Evolutionary conservation across 1,139 yeast genomes (phyloP).

Genomic region (Hanseniaspora gamundiae): DNA sequence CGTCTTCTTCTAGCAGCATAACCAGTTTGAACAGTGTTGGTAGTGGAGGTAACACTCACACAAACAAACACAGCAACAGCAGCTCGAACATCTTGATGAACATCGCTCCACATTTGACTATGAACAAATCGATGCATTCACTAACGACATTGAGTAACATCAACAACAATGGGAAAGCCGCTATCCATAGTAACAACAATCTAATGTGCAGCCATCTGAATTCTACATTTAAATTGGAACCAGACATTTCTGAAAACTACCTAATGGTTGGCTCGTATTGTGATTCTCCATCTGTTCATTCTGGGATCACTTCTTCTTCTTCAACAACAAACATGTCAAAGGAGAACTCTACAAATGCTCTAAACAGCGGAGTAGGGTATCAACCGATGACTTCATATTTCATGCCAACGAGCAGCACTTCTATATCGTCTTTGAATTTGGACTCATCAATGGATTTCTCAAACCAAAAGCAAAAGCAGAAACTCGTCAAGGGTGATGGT

Average conservation of each 20-base stretch:
- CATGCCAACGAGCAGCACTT: neutral
- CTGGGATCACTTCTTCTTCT: slow-evolving; percentile 19
- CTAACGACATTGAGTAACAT: neutral
- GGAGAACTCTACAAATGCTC: slow-evolving; percentile 12
- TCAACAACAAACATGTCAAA: slow-evolving; percentile 17
- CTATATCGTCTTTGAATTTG: too few species aligned
- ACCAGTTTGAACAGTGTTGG: neutral
- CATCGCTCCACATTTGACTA: neutral
- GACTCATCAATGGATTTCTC: neutral
- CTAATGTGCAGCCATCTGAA: slow-evolving; percentile 5
- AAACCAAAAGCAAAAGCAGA: neutral
- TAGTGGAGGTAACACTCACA: neutral
- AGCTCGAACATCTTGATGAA: neutral
- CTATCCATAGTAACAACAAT: slow-evolving; percentile 8
- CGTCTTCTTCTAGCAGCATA: slow-evolving; percentile 10
- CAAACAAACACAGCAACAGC: neutral
- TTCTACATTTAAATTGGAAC: slow-evolving; percentile 23
- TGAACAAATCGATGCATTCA: neutral
- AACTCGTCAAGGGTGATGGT: neutral
- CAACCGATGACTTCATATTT: neutral
- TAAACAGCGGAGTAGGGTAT: slow-evolving; percentile 1
- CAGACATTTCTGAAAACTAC: slow-evolving; percentile 20
- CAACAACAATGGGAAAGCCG: neutral
- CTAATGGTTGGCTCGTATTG: slow-evolving; percentile 25
- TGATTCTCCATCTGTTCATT: slow-evolving; percentile 20